Conservation (phyloP, 768 basidiomycete species). For the Termitomyces sp. region DNA sequence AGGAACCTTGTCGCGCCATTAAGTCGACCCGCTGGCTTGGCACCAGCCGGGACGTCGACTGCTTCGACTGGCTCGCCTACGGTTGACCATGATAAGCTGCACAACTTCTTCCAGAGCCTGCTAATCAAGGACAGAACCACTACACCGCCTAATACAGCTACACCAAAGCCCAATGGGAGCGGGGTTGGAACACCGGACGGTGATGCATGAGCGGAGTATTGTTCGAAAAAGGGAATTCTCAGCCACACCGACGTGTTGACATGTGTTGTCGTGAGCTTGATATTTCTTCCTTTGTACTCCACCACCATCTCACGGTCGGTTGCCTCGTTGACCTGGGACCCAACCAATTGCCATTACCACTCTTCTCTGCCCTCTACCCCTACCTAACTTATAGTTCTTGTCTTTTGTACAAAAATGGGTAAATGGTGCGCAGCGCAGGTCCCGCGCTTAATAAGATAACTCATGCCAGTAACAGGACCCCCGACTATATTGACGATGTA, state of each 20-base stretch:
- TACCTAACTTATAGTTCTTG: slow-evolving; percentile 17
- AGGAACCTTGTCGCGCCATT: slow-evolving; percentile 27
- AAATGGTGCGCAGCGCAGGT: slow-evolving; percentile 48
- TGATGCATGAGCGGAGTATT: neutral
- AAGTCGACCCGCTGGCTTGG: slow-evolving; percentile 33
- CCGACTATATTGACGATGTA: slow-evolving; percentile 68
- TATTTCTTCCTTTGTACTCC: slow-evolving; percentile 21
- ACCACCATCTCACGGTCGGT: slow-evolving; percentile 22
- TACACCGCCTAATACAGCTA: neutral
- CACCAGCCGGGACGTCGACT: slow-evolving; percentile 30
- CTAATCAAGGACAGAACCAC: slow-evolving; percentile 47
- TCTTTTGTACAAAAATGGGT: slow-evolving; percentile 44
- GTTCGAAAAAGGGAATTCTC: slow-evolving; percentile 13
- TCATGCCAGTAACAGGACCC: slow-evolving; percentile 45
- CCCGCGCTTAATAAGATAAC: slow-evolving; percentile 9
- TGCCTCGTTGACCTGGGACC: neutral
- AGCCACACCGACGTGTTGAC: slow-evolving; percentile 28
- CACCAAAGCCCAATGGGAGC: slow-evolving; percentile 28
- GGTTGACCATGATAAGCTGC: slow-evolving; percentile 66
- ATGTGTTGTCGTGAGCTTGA: slow-evolving; percentile 22
- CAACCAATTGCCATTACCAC: neutral
- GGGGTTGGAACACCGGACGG: slow-evolving; percentile 32
- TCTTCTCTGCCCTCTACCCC: neutral
- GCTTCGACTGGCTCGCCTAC: slow-evolving; percentile 32
- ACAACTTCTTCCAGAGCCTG: slow-evolving; percentile 84